Evolutionary conservation across 148 eudicot species (phyloP).

Genomic region (Linanthus parryae): DNA sequence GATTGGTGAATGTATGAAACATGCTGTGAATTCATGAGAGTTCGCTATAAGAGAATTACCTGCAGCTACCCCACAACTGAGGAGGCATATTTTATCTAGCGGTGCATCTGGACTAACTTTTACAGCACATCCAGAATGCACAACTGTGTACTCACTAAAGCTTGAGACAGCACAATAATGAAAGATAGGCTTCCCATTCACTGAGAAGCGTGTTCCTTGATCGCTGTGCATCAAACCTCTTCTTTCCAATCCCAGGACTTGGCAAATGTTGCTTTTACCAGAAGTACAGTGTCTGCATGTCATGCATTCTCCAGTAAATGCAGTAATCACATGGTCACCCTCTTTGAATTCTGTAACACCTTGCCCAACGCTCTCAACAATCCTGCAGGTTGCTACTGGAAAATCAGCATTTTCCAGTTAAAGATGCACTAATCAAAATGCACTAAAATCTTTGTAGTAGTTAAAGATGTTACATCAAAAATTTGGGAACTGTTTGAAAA

Average conservation of each 20-base stretch:
- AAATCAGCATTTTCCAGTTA: slow-evolving; percentile 6
- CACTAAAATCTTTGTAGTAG: too few relatives aligned
- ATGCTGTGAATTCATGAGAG: neutral
- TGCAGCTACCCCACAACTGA: slow-evolving; percentile 96
- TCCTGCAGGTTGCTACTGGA: slow-evolving; percentile 37
- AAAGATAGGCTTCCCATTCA: slow-evolving; percentile 69
- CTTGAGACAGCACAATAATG: slow-evolving; percentile 98
- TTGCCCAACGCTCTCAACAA: slow-evolving; percentile 89
- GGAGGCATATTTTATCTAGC: slow-evolving; percentile 80
- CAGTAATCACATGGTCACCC: slow-evolving; percentile 93
- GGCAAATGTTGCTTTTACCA: slow-evolving; percentile 85
- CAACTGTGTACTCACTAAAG: slow-evolving; percentile 94
- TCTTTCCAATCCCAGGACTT: slow-evolving; percentile 82
- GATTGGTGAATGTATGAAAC: too few relatives aligned
- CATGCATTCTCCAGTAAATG: slow-evolving; percentile 91
- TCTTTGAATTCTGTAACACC: slow-evolving; percentile 78
- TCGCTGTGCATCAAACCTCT: slow-evolving; percentile 94
- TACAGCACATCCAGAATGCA: slow-evolving; percentile 96
- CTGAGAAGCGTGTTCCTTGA: slow-evolving; percentile 78
- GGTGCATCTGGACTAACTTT: slow-evolving; percentile 73
- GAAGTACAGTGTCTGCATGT: slow-evolving; percentile 84
- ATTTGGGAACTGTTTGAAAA: too few relatives aligned
- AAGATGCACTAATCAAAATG: too few relatives aligned
- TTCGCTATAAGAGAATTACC: slow-evolving; percentile 30
- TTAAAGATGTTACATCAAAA: too few relatives aligned